Percentiles rank a stretch among this genome's conserved stretches.
These are phyloP conservation scores for Paratinospora sagittata DNA, from an alignment of 164 flowering plant genomes.

Conservation along the genomic window DNA sequence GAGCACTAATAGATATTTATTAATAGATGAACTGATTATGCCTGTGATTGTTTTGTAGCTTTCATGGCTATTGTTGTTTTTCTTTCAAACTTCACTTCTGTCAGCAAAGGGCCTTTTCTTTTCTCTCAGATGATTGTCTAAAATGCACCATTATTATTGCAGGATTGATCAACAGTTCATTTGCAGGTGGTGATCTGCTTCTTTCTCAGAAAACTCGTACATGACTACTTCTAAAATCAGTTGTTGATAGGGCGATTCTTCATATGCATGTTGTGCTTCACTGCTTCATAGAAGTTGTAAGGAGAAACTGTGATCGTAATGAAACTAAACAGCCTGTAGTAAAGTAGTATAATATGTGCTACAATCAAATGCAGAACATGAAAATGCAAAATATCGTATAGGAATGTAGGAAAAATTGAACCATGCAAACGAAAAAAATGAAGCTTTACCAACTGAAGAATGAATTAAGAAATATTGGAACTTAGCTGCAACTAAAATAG, in stretches of 20 bases:
- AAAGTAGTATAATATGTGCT: background rate
- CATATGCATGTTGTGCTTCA: background rate
- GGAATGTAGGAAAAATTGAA: background rate
- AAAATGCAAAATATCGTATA: background rate
- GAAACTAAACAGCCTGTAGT: background rate
- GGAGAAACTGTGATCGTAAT: background rate
- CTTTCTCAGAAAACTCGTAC: background rate
- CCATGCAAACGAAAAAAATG: background rate
- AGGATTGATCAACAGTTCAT: conserved; percentile 24
- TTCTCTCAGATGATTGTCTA: conserved; percentile 2
- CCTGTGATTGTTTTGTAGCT: background rate
- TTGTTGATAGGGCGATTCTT: background rate
- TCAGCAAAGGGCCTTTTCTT: background rate
- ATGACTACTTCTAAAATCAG: background rate
- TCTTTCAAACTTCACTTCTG: background rate
- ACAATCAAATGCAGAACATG: background rate
- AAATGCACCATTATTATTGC: conserved; percentile 14
- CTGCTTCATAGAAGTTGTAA: background rate
- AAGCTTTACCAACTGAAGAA: background rate
- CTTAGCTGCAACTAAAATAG: background rate
- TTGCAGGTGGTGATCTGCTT: conserved; percentile 22
- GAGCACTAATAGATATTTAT: background rate
- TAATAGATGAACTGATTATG: background rate
- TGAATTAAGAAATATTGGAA: background rate
- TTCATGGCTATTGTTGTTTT: background rate